phyloP scores from a whole-genome alignment of 345 rosid genomes.

The Tarenaya hassleriana region DNA sequence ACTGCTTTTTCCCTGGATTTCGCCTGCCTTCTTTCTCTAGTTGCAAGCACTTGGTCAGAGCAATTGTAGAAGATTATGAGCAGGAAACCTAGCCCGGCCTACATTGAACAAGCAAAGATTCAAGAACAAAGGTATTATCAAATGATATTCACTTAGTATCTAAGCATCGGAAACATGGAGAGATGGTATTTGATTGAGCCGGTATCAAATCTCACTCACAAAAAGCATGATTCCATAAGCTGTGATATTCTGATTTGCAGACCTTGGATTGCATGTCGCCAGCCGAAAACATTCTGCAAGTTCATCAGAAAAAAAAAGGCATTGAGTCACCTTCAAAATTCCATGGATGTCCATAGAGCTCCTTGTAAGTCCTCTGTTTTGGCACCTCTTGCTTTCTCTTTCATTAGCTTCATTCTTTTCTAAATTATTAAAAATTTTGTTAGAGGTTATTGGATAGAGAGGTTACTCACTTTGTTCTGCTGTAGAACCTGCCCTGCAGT shows the following conservation, averaged over 20 bases:
- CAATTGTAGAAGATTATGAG: conserved; percentile 82
- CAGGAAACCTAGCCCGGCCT: conserved; percentile 76
- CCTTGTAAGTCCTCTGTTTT: not conserved
- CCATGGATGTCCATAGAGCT: too few relatives aligned
- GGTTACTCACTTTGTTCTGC: conserved; percentile 44
- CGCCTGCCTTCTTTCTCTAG: conserved; percentile 82
- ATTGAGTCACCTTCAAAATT: not conserved
- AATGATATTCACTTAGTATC: not conserved
- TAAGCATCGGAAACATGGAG: not conserved
- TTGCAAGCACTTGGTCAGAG: conserved; percentile 91
- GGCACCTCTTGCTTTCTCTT: not conserved
- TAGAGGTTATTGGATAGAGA: not conserved
- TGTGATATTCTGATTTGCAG: conserved; percentile 82
- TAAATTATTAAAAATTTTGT: not conserved
- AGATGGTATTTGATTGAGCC: not conserved
- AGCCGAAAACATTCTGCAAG: conserved; percentile 72
- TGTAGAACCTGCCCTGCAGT: conserved; percentile 89
- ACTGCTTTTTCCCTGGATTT: conserved; percentile 87
- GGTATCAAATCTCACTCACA: conserved; percentile 51
- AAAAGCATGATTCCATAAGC: conserved; percentile 86
- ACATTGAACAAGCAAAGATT: conserved; percentile 13
- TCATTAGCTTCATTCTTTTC: too few relatives aligned
- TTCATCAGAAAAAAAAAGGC: conserved; percentile 17
- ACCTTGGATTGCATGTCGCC: conserved; percentile 69
- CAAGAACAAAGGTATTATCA: not conserved